phyloP scores from a whole-genome alignment of 352 stramenopile species.

The Phytophthora capsici region DNA sequence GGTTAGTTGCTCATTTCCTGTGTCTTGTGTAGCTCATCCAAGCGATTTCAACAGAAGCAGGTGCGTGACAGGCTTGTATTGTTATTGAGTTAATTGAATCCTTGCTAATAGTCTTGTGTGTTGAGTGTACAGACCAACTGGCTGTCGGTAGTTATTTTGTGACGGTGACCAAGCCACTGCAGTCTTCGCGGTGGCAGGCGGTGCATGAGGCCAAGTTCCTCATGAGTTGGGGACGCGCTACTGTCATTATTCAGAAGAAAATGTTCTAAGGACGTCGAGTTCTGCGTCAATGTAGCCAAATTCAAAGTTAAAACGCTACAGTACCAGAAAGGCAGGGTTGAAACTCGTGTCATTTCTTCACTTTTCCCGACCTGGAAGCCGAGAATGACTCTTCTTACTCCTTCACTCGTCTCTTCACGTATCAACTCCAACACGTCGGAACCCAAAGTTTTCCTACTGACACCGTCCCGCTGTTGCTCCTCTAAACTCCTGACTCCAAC shows the following conservation, averaged over 20 bases:
- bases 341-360: conserved; percentile 1
- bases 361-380: not conserved
- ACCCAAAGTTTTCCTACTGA: not conserved
- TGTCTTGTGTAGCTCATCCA: conserved; percentile 30
- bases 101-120: not conserved
- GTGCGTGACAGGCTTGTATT: conserved; percentile 3
- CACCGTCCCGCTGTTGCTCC: not conserved
- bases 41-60: conserved; percentile 43
- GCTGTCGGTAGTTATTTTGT: conserved; percentile 63
- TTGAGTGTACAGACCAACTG: conserved; percentile 42
- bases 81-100: not conserved
- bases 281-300: too few relatives aligned
- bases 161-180: conserved; percentile 63
- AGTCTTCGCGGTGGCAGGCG: conserved; percentile 64
- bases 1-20: not conserved
- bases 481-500: conserved; percentile 6
- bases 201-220: conserved; percentile 65
- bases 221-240: conserved; percentile 73
- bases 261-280: conserved; percentile 36
- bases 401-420: not conserved
- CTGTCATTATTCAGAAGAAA: conserved; percentile 73
- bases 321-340: not conserved
- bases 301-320: too few relatives aligned
- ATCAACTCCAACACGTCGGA: not conserved
- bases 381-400: not conserved